These are phyloP conservation scores for Eruca vesicaria DNA, from an alignment of 441 rosid species.

Conservation along the genomic window DNA sequence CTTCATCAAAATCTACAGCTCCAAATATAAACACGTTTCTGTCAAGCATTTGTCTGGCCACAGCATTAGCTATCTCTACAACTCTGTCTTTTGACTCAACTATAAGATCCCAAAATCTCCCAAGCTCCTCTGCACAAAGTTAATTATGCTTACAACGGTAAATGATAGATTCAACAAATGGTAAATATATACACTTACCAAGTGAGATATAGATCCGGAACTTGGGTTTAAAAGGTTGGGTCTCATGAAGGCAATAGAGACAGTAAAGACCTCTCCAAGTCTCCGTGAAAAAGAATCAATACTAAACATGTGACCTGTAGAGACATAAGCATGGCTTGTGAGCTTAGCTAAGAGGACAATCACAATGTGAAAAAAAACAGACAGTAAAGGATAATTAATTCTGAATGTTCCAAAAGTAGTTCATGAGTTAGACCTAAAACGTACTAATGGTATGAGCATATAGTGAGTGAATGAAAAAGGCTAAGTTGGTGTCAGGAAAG, in stretches of 20 bases:
- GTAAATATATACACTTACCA: constrained; percentile 45
- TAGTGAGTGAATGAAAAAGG: constrained; percentile 53
- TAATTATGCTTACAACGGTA: not conserved
- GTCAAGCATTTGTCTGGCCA: constrained; percentile 69
- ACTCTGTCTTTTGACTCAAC: constrained; percentile 52
- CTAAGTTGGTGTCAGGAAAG: not conserved
- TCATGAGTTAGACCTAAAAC: not conserved
- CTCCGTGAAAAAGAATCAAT: constrained; percentile 51
- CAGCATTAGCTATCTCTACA: constrained; percentile 45
- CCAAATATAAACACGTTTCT: constrained; percentile 70
- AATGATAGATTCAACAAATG: not conserved
- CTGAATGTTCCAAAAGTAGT: not conserved
- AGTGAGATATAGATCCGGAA: constrained; percentile 67
- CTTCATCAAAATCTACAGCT: constrained; percentile 52
- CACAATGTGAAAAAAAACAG: not conserved
- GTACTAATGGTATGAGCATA: constrained; percentile 67
- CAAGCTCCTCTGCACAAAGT: constrained; percentile 63
- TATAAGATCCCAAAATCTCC: constrained; percentile 59
- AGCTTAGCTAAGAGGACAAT: not conserved
- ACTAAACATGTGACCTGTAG: constrained; percentile 56
- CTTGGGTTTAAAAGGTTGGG: constrained; percentile 78
- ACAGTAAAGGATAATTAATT: not conserved
- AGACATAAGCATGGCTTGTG: constrained; percentile 5
- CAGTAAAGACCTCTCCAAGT: constrained; percentile 77
- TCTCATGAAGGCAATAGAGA: constrained; percentile 79